Evolutionary conservation across 805 yeast genomes (phyloP), one percentile per base, ranked within the genome.

Genomic region (Candida glaebosa): DNA sequence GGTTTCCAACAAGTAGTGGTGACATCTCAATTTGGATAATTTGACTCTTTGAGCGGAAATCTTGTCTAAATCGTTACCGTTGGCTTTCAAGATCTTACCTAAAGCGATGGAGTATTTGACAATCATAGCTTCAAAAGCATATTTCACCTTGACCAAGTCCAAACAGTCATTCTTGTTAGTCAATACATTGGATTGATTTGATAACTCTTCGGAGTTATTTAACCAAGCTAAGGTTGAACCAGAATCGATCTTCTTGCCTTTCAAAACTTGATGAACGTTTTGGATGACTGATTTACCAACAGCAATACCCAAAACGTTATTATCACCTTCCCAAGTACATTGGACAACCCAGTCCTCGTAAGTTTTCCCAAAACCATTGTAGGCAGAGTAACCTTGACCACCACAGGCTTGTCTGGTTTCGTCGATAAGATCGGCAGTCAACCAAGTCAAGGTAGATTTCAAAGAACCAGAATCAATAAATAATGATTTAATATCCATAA

Each of bases 241-340:
- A 38, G 37, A 34, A 14, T 34, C 37, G 22, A 34, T 61, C 65
- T 41, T 66, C 53, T 76, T 77, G 40, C 66, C 61, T 39, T 67
- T 63, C 31, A 66, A 49, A 4, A 62, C 53, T 6, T 56, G 54
- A 38, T 66, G 57, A 18, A 73, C 73, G 44, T 68, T 65, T 60
- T 77, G 83, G 48, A 82, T 69, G 31, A 70, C 53, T 34, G 72
- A 62, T 46, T 67, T 60, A 53, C 75, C 74, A 40, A 63, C 67
- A 39, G 65, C 57, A 56, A 67, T 54, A 34, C 65, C 70, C 51
- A 70, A 61, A 33, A 70, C 74, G 49, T 62, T 70, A 59, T 70
- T 70, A 51, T 70, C 75, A 55, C 75, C 75, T 56, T 70, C 75
- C 75, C 75, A 70, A 22, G 75, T 70, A 56, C 73, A 67, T 56